Evolutionary conservation across 1,139 yeast genomes (phyloP).

Genomic region (Sugiyamaella xylanicola): DNA sequence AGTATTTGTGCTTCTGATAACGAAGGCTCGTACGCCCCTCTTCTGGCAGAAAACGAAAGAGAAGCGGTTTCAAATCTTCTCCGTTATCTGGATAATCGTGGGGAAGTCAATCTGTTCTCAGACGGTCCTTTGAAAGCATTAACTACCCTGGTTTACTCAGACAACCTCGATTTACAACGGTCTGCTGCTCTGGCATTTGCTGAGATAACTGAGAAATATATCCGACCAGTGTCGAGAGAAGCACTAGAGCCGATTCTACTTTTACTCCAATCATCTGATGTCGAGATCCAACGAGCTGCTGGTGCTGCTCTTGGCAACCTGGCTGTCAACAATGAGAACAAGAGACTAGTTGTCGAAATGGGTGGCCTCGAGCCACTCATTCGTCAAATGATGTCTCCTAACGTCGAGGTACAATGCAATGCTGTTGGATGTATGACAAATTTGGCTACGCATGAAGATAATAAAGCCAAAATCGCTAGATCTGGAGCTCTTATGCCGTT

Average conservation of each 20-base stretch:
- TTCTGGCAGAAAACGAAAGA: constrained; percentile 94
- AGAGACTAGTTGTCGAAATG: constrained; percentile 91
- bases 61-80: constrained; percentile 91
- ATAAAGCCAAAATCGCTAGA: constrained; percentile 91
- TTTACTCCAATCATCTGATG: constrained; percentile 80
- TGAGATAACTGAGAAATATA: constrained; percentile 87
- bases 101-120: constrained; percentile 76
- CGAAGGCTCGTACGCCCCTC: constrained; percentile 66
- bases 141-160: constrained; percentile 90
- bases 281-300: constrained; percentile 97
- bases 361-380: constrained; percentile 96
- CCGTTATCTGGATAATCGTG: constrained; percentile 79
- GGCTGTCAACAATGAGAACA: constrained; percentile 95
- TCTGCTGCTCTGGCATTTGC: constrained; percentile 99
- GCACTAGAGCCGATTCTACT: constrained; percentile 92
- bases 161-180: constrained; percentile 90
- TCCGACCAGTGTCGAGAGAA: constrained; percentile 84
- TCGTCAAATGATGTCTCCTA: constrained; percentile 95
- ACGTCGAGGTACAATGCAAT: constrained; percentile 97
- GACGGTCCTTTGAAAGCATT: constrained; percentile 80
- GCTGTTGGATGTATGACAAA: constrained; percentile 99
- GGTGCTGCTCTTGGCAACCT: constrained; percentile 97
- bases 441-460: constrained; percentile 97
- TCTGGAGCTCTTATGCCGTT: constrained; percentile 96
- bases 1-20: constrained; percentile 39